A percentile compares a stretch with the other conserved stretches of the same genome.
Evolutionary conservation across 75 land plant genomes (phyloP).

Genomic region (Cupressus sempervirens): DNA sequence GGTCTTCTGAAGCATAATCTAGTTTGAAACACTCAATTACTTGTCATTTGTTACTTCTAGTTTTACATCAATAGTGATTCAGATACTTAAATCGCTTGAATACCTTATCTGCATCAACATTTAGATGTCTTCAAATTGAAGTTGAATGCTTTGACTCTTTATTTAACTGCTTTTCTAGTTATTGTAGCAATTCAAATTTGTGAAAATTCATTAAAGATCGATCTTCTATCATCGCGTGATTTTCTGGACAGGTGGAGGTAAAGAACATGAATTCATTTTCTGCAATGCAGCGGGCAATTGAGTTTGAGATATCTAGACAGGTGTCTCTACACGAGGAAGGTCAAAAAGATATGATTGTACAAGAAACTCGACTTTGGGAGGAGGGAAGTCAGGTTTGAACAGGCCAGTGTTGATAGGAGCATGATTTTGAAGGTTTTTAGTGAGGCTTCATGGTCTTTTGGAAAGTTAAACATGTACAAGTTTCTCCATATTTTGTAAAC

Average conservation of each 20-base stretch:
- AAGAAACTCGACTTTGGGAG: slow-evolving; percentile 96
- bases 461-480: slow-evolving; percentile 10
- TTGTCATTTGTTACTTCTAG: neutral
- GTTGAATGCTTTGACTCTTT: neutral
- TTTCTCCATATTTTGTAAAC: neutral
- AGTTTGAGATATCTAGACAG: slow-evolving; percentile 86
- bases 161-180: slow-evolving; percentile 1
- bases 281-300: slow-evolving; percentile 87
- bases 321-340: slow-evolving; percentile 70
- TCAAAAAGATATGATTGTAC: slow-evolving; percentile 60
- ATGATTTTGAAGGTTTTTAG: slow-evolving; percentile 15
- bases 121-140: neutral
- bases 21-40: neutral
- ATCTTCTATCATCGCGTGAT: neutral
- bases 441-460: slow-evolving; percentile 11
- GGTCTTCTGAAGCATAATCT: neutral
- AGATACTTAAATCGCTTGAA: neutral
- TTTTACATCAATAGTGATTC: neutral
- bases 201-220: neutral
- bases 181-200: neutral
- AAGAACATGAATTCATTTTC: slow-evolving; percentile 97
- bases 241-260: slow-evolving; percentile 70
- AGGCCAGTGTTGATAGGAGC: slow-evolving; percentile 12
- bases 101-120: neutral
- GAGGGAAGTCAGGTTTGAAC: slow-evolving; percentile 74